Conservation (phyloP, 805 yeast species). For the Metschnikowia gruessii region DNA sequence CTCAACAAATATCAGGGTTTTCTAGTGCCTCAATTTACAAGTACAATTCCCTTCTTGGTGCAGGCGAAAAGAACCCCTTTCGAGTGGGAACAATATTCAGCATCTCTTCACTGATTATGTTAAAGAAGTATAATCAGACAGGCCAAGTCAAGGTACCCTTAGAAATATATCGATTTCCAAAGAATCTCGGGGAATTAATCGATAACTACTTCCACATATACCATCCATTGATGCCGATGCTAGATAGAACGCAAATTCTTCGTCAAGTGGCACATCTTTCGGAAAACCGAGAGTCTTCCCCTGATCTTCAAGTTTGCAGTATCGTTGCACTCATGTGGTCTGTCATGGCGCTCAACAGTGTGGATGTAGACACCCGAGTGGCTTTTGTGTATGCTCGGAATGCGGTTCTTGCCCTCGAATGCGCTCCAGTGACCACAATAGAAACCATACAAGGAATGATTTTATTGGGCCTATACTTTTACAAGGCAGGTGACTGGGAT, state of each 20-base stretch:
- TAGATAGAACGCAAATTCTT: conserved; percentile 19
- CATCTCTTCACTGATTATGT: conserved; percentile 16
- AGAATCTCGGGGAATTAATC: conserved; percentile 14
- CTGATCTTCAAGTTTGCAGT: conserved; percentile 17
- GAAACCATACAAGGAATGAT: conserved; percentile 26
- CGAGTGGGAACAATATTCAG: conserved; percentile 27
- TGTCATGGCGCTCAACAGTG: conserved; percentile 18
- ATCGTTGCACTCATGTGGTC: conserved; percentile 24
- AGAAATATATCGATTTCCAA: conserved; percentile 21
- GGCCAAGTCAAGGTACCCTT: conserved; percentile 16
- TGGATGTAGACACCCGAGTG: conserved; percentile 2
- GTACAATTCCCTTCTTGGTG: conserved; percentile 15
- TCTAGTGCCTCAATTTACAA: conserved; percentile 19
- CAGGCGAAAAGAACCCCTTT: conserved; percentile 19
- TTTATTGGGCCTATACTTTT: conserved; percentile 21
- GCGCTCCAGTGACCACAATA: conserved; percentile 21
- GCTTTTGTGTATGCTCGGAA: conserved; percentile 19
- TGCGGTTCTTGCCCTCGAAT: conserved; percentile 23
- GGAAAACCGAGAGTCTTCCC: background rate
- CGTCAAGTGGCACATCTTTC: conserved; percentile 17
- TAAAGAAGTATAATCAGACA: conserved; percentile 9
- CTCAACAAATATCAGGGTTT: conserved; percentile 23
- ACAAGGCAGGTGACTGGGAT: conserved; percentile 26
- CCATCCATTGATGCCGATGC: conserved; percentile 26
- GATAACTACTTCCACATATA: conserved; percentile 21